Base-by-base conservation (phyloP, 805 yeast genomes). In the Candida nonsorbophila region DNA sequence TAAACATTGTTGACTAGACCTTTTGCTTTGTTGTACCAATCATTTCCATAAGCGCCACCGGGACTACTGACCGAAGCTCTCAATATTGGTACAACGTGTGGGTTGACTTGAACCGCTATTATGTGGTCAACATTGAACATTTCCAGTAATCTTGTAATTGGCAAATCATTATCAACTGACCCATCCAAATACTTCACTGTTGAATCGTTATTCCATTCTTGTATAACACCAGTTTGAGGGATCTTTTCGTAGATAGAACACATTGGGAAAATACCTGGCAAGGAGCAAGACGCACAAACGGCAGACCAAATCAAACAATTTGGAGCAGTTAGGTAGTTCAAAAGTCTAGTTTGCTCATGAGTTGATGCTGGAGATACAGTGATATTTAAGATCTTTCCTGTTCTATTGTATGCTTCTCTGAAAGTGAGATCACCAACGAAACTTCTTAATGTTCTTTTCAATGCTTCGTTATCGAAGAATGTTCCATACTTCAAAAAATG, bases 41-140 rank as follows among this genome's bases (percentile, higher is more conserved):
- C 81, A 36, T 73, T 71, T 43, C 80, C 84, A 24, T 77, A 58
- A 38, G 73, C 79, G 6, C 84, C 84, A 8, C 86, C 87, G 13
- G 77, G 77, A 49, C 77, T 73, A 13, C 79, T 74, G 4, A 79
- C 68, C 0, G 87, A 77, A 30, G 78, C 59, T 41, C 77, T 78
- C 43, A 92, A 64, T 28, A 90, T 71, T 0, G 98, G 98, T 3
- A 84, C 84, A 10, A 92, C 94, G 51, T 92, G 98, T 0, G 97
- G 94, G 49, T 92, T 92, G 1, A 92, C 98, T 53, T 92, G 99
- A 25, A 95, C 90, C 0, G 97, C 98, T 43, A 92, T 87, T 38
- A 92, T 88, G 53, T 92, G 96, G 51, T 92, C 95, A 17, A 92
- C 96, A 48, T 92, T 90, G 54, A 92, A 92, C 95, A 92, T 87